Conservation (phyloP, 2,329 filamentous ascomycete genomes). For the Exophiala calicioides region DNA sequence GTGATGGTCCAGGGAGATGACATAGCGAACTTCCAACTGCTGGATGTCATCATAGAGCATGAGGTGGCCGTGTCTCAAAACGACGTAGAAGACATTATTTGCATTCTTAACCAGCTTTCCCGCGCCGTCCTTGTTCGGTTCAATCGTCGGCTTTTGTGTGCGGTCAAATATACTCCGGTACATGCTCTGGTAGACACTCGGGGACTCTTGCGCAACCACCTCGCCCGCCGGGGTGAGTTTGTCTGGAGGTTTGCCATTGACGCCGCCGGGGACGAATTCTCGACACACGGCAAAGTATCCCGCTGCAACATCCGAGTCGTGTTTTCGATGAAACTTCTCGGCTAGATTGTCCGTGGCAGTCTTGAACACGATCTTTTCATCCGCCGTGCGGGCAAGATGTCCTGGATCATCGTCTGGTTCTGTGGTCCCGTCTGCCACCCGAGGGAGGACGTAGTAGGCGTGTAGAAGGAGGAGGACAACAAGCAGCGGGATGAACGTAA, state of each 20-base stretch:
- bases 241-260: constrained; percentile 91
- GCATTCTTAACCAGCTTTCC: constrained; percentile 56
- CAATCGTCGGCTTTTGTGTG: constrained; percentile 60
- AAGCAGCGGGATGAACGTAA: constrained; percentile 81
- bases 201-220: constrained; percentile 75
- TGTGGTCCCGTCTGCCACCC: constrained; percentile 25
- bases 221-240: constrained; percentile 77
- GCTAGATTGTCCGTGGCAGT: constrained; percentile 60
- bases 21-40: constrained; percentile 92
- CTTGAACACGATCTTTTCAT: constrained; percentile 66
- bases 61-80: constrained; percentile 85
- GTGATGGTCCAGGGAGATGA: constrained; percentile 89
- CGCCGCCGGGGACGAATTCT: constrained; percentile 86
- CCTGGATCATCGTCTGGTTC: constrained; percentile 42
- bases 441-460: constrained; percentile 68
- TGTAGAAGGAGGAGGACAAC: constrained; percentile 63
- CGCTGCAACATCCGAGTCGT: constrained; percentile 76
- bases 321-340: constrained; percentile 61
- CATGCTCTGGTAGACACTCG: constrained; percentile 97
- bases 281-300: constrained; percentile 95
- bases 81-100: constrained; percentile 90
- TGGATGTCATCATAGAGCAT: constrained; percentile 98
- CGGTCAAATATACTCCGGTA: constrained; percentile 94
- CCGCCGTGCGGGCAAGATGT: constrained; percentile 51
- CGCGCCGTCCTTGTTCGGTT: constrained; percentile 50